Evolutionary conservation across 495 filamentous ascomycete genomes (phyloP), one percentile per base, ranked within the genome.

Genomic region (Cryomyces minteri): DNA sequence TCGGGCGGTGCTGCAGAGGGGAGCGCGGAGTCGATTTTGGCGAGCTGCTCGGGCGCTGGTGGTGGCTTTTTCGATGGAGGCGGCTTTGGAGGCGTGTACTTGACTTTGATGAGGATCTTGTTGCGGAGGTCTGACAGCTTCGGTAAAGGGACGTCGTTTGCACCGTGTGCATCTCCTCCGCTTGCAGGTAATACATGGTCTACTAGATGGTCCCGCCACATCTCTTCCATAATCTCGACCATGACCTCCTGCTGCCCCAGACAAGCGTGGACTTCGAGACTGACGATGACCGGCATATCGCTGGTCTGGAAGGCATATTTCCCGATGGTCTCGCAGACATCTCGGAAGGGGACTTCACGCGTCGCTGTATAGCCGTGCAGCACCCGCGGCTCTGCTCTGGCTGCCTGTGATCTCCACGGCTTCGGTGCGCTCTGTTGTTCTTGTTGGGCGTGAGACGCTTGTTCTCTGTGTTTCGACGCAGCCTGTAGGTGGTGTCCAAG

Each of bases 91-190:
- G 75, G 65, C 4, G 71, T 69, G 44, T 79, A 79, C 58, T 92
- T 92, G 34, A 87, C 86, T 65, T 96, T 96, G 62, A 96, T 75
- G 31, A 96, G 64, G 49, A 95, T 94, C 62, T 83, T 88, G 28
- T 72, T 64, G 39, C 71, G 69, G 45, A 95, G 58, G 11, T 80
- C 70, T 10, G 62, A 69, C 0, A 84, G 76, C 0, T 71, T 57
- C 0, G 88, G 88, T 6, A 92, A 68, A 11, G 68, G 63, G 2
- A 64, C 50, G 30, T 69, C 64, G 7, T 67, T 63, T 0, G 69
- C 68, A 43, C 64, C 49, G 25, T 60, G 58, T 2, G 51, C 51
- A 28, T 48, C 37, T n/a, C 62, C 54, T 25, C 18, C 18, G 18
- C 18, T 25, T 25, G 1, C 18, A 25, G 18, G 18, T 25, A 25